Evolutionary conservation across 306 rosid genomes (phyloP).

Genomic region (Casuarina glauca): DNA sequence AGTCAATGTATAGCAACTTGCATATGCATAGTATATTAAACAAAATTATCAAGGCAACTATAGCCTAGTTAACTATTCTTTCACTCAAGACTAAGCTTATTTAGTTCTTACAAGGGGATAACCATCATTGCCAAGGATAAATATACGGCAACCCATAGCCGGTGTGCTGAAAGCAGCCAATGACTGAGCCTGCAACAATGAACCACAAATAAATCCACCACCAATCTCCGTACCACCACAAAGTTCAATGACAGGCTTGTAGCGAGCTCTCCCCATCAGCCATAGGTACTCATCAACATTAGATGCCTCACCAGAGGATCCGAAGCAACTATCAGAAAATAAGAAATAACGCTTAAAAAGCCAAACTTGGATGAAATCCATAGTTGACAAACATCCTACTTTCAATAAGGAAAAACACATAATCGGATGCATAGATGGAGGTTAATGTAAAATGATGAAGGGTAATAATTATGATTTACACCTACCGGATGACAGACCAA

Average conservation of each 20-base stretch:
- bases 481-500: conserved; percentile 92
- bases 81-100: conserved; percentile 1
- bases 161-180: conserved; percentile 97
- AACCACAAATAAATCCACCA: conserved; percentile 85
- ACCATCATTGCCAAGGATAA: conserved; percentile 70
- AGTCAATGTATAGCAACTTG: not conserved
- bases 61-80: not conserved
- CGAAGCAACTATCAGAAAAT: conserved; percentile 67
- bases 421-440: conserved; percentile 9
- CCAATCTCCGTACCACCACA: conserved; percentile 99
- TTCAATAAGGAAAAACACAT: conserved; percentile 25
- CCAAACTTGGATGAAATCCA: conserved; percentile 7
- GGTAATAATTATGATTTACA: conserved; percentile 12
- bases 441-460: conserved; percentile 15
- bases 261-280: conserved; percentile 94
- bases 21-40: not conserved
- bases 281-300: conserved; percentile 89
- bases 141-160: conserved; percentile 81
- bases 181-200: conserved; percentile 85
- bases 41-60: conserved; percentile 8
- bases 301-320: conserved; percentile 95
- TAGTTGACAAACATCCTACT: conserved; percentile 4
- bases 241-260: conserved; percentile 90
- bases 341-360: not conserved
- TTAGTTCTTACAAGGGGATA: conserved; percentile 65